Evolutionary conservation across 345 rosid genomes (phyloP).

Genomic region (Hypericum androsaemum): DNA sequence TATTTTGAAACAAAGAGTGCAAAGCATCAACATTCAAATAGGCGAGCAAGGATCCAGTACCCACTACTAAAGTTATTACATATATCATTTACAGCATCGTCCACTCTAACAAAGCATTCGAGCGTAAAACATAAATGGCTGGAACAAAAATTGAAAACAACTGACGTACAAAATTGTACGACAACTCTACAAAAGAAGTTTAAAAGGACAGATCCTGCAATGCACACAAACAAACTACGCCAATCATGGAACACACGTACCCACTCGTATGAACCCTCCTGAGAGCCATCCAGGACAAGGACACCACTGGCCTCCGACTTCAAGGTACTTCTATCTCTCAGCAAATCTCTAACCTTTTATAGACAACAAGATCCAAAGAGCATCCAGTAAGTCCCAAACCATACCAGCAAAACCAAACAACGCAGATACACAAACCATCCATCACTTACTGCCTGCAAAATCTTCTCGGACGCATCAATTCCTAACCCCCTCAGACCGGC

Average conservation of each 20-base stretch:
- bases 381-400: constrained; percentile 3
- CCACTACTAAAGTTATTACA: too few species aligned
- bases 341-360: constrained; percentile 67
- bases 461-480: constrained; percentile 66
- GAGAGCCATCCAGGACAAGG: constrained; percentile 79
- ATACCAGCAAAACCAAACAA: constrained; percentile 11
- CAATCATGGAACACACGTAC: constrained; percentile 34
- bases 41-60: too few species aligned
- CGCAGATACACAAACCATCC: not conserved
- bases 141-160: too few species aligned
- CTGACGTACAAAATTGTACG: too few species aligned
- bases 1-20: too few species aligned
- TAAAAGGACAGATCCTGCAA: too few species aligned
- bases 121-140: too few species aligned
- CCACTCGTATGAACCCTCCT: constrained; percentile 98
- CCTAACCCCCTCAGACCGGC: constrained; percentile 90
- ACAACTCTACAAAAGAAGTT: too few species aligned
- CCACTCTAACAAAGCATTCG: too few species aligned
- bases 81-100: too few species aligned
- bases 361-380: constrained; percentile 12
- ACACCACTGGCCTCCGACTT: constrained; percentile 55
- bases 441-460: constrained; percentile 66
- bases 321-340: constrained; percentile 66
- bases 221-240: too few species aligned
- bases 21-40: too few species aligned